These are phyloP conservation scores for Clonostachys sp. DNA, from an alignment of 2,329 filamentous ascomycete species.

Conservation along the genomic window DNA sequence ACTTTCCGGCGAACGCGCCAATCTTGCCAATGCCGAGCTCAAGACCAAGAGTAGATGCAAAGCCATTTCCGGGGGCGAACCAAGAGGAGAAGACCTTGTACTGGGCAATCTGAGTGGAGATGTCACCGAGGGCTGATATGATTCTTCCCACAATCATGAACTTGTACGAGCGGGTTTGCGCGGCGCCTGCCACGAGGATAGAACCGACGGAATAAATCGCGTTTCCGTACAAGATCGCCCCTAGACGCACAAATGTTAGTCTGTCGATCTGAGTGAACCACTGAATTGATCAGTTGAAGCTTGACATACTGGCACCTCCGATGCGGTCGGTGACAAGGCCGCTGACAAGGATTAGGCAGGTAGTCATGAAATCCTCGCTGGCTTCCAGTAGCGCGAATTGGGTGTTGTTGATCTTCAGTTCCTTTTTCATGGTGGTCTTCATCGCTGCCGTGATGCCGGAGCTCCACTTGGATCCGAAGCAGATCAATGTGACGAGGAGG, in stretches of 20 bases:
- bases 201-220: conserved; percentile 49
- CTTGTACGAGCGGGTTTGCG: conserved; percentile 47
- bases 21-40: conserved; percentile 55
- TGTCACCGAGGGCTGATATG: conserved; percentile 51
- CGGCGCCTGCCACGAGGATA: conserved; percentile 49
- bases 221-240: conserved; percentile 51
- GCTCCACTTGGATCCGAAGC: conserved; percentile 54
- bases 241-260: conserved; percentile 8
- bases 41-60: conserved; percentile 53
- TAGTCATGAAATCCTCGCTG: conserved; percentile 56
- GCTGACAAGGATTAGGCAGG: conserved; percentile 43
- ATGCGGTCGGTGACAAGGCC: conserved; percentile 52
- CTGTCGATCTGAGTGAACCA: not conserved
- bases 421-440: conserved; percentile 54
- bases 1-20: conserved; percentile 52
- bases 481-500: conserved; percentile 41
- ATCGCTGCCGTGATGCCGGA: conserved; percentile 51
- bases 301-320: conserved; percentile 44
- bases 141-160: conserved; percentile 54
- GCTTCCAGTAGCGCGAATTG: conserved; percentile 52
- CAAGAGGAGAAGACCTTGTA: conserved; percentile 59
- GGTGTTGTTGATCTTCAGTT: conserved; percentile 52
- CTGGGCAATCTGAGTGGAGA: conserved; percentile 55
- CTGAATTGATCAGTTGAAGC: not conserved
- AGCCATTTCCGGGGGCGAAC: conserved; percentile 54